Percentiles rank a stretch among this genome's conserved stretches.
These are phyloP conservation scores for Coemansia pectinata DNA, from an alignment of 192 early-diverging fungal genomes.

Conservation along the genomic window DNA sequence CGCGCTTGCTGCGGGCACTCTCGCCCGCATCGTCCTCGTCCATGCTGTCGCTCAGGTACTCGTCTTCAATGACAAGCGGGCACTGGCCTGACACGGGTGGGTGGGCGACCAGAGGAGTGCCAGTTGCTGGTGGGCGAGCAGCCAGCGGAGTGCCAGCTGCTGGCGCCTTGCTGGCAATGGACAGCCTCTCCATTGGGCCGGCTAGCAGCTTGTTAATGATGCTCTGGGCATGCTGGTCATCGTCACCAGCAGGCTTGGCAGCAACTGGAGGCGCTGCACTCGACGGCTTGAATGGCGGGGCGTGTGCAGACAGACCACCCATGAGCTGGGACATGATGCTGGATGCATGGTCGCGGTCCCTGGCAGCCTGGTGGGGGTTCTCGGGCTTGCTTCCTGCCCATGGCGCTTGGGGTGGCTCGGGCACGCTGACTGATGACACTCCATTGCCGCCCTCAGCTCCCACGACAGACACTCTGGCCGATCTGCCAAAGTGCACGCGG, in stretches of 20 bases:
- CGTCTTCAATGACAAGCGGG: constrained; percentile 46
- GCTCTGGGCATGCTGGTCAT: constrained; percentile 30
- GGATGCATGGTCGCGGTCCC: constrained; percentile 24
- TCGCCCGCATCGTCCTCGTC: constrained; percentile 28
- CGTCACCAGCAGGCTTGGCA: neutral
- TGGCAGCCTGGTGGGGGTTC: neutral
- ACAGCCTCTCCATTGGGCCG: constrained; percentile 24
- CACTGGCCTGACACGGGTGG: constrained; percentile 37
- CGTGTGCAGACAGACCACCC: constrained; percentile 5
- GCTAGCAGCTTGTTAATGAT: constrained; percentile 48
- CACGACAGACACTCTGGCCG: neutral
- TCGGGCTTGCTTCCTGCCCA: constrained; percentile 19
- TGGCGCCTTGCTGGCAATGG: constrained; percentile 3
- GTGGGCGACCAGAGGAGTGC: constrained; percentile 16
- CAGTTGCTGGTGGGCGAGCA: neutral
- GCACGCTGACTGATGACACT: constrained; percentile 19
- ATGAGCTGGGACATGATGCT: constrained; percentile 39
- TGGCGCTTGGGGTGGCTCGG: constrained; percentile 38
- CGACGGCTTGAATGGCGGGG: neutral
- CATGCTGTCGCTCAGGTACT: constrained; percentile 50
- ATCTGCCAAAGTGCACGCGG: constrained; percentile 8
- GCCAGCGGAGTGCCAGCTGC: neutral
- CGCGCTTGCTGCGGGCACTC: constrained; percentile 7
- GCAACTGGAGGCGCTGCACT: neutral
- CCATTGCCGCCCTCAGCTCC: neutral